Base-by-base conservation (phyloP, 768 basidiomycete species). In the Amanita rubescens region DNA sequence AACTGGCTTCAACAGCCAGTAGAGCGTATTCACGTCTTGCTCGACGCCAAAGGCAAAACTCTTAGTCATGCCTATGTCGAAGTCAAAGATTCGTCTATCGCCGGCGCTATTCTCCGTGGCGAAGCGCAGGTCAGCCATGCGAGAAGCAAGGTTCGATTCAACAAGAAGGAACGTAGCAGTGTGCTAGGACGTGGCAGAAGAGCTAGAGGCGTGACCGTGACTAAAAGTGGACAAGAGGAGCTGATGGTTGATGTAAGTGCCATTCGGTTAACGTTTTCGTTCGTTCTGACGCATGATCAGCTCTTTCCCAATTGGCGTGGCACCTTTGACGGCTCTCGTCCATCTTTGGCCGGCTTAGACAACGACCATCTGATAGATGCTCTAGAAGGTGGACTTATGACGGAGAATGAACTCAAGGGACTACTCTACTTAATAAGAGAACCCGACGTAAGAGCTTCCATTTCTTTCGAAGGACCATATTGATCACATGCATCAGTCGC, bases 21-120 rank as follows among this genome's bases (percentile, higher is more conserved):
- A n/a, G 73, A 76, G 49, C 78, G 81, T 47, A 85, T 84, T 7
- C 86, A 91, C 59, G 86, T 91, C 37, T 77, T 93, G 17, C 78
- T 93, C 54, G 90, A 93, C 59, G 72, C 76, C 34, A 84, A 86
- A 59, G 90, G 90, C 37, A 92, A 92, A 69, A 93, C 90, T 0
- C 74, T 85, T 51, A 88, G 85, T 57, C 90, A 93, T 66, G 90
- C 90, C 1, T 92, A 84, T 58, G 84, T 87, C 12, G 90, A 92
- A 65, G 79, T 90, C 56, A 69, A 70, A 20, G 75, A 78, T 56
- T 78, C 82, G 27, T 75, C 76, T 1, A 75, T 78, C 24, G 86
- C 86, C 11, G 80, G 84, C 43, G 75, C 79, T 22, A 84, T 87
- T 30, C 72, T 91, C 10, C 76, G 89, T 11, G 78, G 80, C 33